Percentiles rank a stretch among this genome's conserved stretches.
Evolutionary conservation across 2,329 filamentous ascomycete species (phyloP).

Genomic region (Aspergillus candidus): DNA sequence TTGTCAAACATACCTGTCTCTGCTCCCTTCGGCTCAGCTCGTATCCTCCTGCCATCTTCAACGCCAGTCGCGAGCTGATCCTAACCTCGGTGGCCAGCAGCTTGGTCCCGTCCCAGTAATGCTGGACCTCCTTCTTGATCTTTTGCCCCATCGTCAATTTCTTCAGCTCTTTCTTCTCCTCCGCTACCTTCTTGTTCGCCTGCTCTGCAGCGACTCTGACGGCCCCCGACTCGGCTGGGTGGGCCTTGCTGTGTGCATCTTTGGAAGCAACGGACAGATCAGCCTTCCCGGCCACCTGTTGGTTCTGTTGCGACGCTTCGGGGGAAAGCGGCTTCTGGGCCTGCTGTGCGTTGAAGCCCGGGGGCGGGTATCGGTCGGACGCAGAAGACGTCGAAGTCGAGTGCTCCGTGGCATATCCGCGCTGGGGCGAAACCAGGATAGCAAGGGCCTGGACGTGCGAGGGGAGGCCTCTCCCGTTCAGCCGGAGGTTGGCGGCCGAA

Average conservation of each 20-base stretch:
- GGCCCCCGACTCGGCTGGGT: conserved; percentile 57
- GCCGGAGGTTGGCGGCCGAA: conserved; percentile 28
- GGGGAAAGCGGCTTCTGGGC: conserved; percentile 76
- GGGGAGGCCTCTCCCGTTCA: conserved; percentile 37
- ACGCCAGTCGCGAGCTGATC: conserved; percentile 82
- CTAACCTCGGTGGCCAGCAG: conserved; percentile 83
- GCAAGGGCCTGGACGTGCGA: conserved; percentile 52
- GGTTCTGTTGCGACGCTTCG: conserved; percentile 36
- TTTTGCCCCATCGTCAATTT: conserved; percentile 87
- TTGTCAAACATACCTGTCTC: conserved; percentile 55
- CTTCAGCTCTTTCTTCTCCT: conserved; percentile 66
- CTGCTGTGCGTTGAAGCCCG: conserved; percentile 83
- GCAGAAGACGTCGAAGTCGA: conserved; percentile 42
- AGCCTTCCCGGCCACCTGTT: conserved; percentile 34
- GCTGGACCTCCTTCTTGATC: conserved; percentile 85
- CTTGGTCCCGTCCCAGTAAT: conserved; percentile 99
- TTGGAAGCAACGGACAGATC: conserved; percentile 40
- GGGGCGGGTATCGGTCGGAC: conserved; percentile 62
- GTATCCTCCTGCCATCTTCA: conserved; percentile 98
- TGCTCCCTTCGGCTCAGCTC: conserved; percentile 91
- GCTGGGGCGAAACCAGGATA: conserved; percentile 48
- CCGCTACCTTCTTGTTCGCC: conserved; percentile 51
- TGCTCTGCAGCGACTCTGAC: conserved; percentile 50
- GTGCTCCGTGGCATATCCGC: conserved; percentile 53
- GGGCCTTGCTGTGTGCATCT: conserved; percentile 40